phyloP scores from a whole-genome alignment of 352 stramenopile species.

The Phytophthora megakarya region DNA sequence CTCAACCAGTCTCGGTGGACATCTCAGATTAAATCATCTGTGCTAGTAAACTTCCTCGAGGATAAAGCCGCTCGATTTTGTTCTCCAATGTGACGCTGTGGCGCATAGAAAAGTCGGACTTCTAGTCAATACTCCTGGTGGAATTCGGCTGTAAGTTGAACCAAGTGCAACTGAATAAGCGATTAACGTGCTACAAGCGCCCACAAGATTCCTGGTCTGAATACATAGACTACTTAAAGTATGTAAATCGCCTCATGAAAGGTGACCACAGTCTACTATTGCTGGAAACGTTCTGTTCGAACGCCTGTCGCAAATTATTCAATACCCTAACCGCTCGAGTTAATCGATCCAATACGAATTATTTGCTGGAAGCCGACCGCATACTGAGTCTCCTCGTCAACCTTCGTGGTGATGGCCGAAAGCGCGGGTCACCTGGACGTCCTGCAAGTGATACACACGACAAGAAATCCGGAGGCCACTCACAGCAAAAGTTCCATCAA shows the following conservation, averaged over 20 bases:
- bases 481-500: neutral
- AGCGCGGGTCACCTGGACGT: neutral
- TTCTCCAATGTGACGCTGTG: conserved; percentile 9
- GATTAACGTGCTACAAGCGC: conserved; percentile 9
- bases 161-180: conserved; percentile 20
- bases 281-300: conserved; percentile 10
- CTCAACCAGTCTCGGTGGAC: conserved; percentile 8
- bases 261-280: conserved; percentile 11
- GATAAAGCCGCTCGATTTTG: conserved; percentile 10
- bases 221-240: conserved; percentile 25
- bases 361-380: too few relatives aligned
- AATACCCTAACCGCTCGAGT: conserved; percentile 5
- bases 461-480: neutral
- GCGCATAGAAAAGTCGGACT: neutral
- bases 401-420: neutral
- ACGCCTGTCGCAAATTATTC: conserved; percentile 8
- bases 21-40: conserved; percentile 2
- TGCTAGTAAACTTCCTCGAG: conserved; percentile 14
- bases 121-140: too few relatives aligned
- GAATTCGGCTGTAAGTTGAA: conserved; percentile 18
- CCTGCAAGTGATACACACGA: neutral
- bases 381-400: neutral
- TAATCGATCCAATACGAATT: neutral
- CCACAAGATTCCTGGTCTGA: conserved; percentile 16
- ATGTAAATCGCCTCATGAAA: conserved; percentile 21